Evolutionary conservation across 805 yeast species (phyloP).

Genomic region (Candida khao-thaluensis): DNA sequence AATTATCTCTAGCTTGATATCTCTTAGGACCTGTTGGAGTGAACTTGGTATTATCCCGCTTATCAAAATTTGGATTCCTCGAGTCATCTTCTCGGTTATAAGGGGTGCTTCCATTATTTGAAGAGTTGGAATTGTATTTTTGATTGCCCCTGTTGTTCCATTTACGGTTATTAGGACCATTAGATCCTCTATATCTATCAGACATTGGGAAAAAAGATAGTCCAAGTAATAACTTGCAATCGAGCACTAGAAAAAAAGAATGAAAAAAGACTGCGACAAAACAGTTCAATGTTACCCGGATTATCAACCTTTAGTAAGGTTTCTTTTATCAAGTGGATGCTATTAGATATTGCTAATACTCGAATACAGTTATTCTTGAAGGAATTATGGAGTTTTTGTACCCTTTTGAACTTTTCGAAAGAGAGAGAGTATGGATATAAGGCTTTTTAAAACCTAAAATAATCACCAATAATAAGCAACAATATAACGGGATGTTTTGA

Average conservation of each 20-base stretch:
- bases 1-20: slow-evolving; percentile 24
- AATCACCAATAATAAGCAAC: no score
- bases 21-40: slow-evolving; percentile 21
- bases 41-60: slow-evolving; percentile 4
- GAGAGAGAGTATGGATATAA: slow-evolving; percentile 4
- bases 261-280: slow-evolving; percentile 3
- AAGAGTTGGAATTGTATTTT: neutral
- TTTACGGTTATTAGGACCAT: slow-evolving; percentile 18
- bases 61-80: slow-evolving; percentile 4
- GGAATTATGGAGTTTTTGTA: neutral
- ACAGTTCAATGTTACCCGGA: slow-evolving; percentile 4
- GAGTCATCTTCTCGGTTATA: slow-evolving; percentile 14
- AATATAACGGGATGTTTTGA: no score
- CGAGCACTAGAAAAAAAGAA: slow-evolving; percentile 6
- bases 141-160: neutral
- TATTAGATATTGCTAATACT: neutral
- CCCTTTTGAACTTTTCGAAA: no score
- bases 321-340: neutral
- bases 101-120: slow-evolving; percentile 3
- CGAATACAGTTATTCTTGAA: neutral
- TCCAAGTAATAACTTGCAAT: neutral
- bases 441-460: no score
- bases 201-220: slow-evolving; percentile 22
- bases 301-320: neutral
- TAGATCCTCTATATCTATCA: slow-evolving; percentile 30